These are phyloP conservation scores for Alternaria ethzedia DNA, from an alignment of 2,329 filamentous ascomycete species.

Conservation along the genomic window DNA sequence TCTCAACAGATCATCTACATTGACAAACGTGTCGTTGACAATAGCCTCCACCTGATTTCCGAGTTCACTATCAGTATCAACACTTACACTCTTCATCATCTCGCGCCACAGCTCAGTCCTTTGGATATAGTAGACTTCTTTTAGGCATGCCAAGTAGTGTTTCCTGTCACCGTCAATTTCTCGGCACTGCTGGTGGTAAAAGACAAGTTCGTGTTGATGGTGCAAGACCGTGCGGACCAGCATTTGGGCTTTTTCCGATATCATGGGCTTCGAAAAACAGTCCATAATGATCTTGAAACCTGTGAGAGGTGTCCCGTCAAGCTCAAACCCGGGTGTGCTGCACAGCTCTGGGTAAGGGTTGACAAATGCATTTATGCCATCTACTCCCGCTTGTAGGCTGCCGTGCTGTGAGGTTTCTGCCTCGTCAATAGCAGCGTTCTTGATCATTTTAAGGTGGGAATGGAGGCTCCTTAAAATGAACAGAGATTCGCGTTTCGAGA, in stretches of 20 bases:
- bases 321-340: background rate
- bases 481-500: background rate
- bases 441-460: background rate
- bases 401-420: background rate
- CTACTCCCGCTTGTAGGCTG: background rate
- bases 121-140: background rate
- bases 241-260: background rate
- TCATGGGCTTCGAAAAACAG: background rate
- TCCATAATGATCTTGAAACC: background rate
- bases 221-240: background rate
- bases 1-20: background rate
- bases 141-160: background rate
- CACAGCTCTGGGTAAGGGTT: background rate
- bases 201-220: background rate
- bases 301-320: background rate
- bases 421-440: background rate
- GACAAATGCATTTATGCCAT: background rate
- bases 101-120: background rate
- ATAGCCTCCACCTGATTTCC: background rate
- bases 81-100: background rate
- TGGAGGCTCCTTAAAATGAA: background rate
- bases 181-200: background rate
- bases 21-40: background rate
- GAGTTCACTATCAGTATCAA: background rate
- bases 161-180: background rate